These are phyloP conservation scores for Russula virescens DNA, from an alignment of 768 basidiomycete genomes.

Conservation along the genomic window DNA sequence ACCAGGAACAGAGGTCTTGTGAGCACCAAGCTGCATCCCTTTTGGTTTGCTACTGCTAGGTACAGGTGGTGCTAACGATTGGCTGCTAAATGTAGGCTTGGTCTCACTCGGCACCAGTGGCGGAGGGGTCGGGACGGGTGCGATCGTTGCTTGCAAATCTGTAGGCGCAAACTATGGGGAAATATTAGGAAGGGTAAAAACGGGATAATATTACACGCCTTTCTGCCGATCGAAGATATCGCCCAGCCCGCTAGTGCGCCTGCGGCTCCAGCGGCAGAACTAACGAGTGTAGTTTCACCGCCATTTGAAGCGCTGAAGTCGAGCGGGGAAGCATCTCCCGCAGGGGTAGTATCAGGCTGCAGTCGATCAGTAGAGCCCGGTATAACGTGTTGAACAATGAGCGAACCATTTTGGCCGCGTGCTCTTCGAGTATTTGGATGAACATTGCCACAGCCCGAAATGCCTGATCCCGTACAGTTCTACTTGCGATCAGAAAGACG, in stretches of 20 bases:
- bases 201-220: slow-evolving; percentile 38
- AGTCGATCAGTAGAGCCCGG: not conserved
- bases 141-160: slow-evolving; percentile 11
- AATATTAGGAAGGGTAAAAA: not conserved
- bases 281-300: slow-evolving; percentile 53
- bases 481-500: slow-evolving; percentile 30
- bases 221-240: slow-evolving; percentile 81
- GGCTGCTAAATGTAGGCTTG: not conserved
- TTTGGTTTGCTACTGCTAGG: slow-evolving; percentile 39
- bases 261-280: slow-evolving; percentile 86
- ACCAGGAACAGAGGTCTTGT: slow-evolving; percentile 38
- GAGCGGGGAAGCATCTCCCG: slow-evolving; percentile 24
- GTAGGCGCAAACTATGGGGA: slow-evolving; percentile 2
- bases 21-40: slow-evolving; percentile 65
- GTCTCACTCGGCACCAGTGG: slow-evolving; percentile 19
- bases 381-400: slow-evolving; percentile 8
- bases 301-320: slow-evolving; percentile 23
- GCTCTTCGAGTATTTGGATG: slow-evolving; percentile 71
- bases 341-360: slow-evolving; percentile 52
- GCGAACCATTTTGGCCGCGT: slow-evolving; percentile 79
- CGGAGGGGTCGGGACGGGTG: not conserved
- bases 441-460: slow-evolving; percentile 91
- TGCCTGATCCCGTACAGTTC: slow-evolving; percentile 90
- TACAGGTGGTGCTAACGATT: slow-evolving; percentile 2
- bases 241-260: slow-evolving; percentile 95